Conservation (phyloP, 108 stramenopile species). For the Fragilaria radians region DNA sequence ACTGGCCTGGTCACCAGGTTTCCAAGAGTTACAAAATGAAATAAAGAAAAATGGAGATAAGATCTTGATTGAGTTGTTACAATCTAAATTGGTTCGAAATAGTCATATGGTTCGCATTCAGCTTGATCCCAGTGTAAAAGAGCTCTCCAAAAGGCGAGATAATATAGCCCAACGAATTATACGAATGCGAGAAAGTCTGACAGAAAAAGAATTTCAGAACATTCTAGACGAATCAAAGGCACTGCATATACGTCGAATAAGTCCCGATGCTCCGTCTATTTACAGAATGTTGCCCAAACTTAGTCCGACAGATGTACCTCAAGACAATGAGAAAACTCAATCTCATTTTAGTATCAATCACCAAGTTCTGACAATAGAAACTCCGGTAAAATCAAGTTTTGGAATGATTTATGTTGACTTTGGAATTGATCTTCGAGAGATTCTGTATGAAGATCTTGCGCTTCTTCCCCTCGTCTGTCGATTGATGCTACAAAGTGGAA, state of each 20-base stretch:
- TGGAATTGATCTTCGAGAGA: constrained; percentile 68
- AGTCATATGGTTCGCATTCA: constrained; percentile 64
- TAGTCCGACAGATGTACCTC: constrained; percentile 32
- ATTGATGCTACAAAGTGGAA: constrained; percentile 73
- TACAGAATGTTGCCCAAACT: constrained; percentile 71
- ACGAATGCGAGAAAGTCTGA: constrained; percentile 26
- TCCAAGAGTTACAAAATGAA: constrained; percentile 64
- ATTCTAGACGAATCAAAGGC: constrained; percentile 51
- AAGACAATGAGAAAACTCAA: not conserved
- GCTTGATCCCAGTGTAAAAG: constrained; percentile 51
- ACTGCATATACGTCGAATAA: constrained; percentile 63
- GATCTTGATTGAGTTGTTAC: constrained; percentile 62
- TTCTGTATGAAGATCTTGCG: constrained; percentile 66
- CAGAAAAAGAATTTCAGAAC: constrained; percentile 30
- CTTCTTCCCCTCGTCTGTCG: constrained; percentile 67
- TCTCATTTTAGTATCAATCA: not conserved
- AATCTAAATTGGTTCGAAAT: constrained; percentile 61
- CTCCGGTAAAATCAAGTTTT: constrained; percentile 40
- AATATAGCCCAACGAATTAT: constrained; percentile 34
- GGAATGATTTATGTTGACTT: constrained; percentile 86
- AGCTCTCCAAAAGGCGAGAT: constrained; percentile 35
- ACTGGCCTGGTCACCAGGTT: constrained; percentile 58
- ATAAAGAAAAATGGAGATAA: constrained; percentile 46
- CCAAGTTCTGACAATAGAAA: not conserved
- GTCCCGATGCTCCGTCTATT: constrained; percentile 67